Conservation (phyloP, 306 rosid species). For the Gynostemma pentaphyllum region DNA sequence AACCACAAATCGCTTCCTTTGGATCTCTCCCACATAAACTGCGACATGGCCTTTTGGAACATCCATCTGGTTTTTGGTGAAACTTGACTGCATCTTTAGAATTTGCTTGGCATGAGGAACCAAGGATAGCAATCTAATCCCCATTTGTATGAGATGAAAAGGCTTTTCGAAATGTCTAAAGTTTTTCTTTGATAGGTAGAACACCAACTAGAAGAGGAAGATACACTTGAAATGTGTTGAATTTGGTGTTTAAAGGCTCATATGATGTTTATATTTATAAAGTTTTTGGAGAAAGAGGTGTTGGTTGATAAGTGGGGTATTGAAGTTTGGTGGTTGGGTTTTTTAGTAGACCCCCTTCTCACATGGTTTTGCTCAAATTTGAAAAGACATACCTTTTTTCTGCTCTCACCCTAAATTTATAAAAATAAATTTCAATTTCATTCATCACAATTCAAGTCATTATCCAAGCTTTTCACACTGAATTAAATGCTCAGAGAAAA, state of each 20-base stretch:
- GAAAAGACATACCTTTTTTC: neutral
- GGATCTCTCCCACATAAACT: slow-evolving; percentile 8
- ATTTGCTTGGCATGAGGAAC: slow-evolving; percentile 7
- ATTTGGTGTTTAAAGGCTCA: slow-evolving; percentile 1
- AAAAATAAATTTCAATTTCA: neutral
- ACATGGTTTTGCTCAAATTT: slow-evolving; percentile 7
- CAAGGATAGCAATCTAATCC: slow-evolving; percentile 1
- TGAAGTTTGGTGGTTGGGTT: neutral
- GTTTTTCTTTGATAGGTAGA: neutral
- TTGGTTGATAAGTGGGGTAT: neutral
- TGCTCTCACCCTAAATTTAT: neutral
- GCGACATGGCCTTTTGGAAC: slow-evolving; percentile 9
- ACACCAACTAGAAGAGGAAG: neutral
- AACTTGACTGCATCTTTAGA: neutral
- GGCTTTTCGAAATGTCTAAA: neutral
- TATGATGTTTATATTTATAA: neutral
- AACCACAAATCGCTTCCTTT: slow-evolving; percentile 10
- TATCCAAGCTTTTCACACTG: neutral
- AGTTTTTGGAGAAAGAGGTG: neutral
- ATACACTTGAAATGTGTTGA: neutral
- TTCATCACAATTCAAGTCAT: neutral
- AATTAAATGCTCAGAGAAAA: neutral
- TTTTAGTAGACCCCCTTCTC: neutral
- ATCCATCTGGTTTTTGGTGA: neutral
- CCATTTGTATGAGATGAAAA: neutral